Conservation (phyloP, 2,329 filamentous ascomycete genomes). For the Immersiporthe knoxdaviesiana region DNA sequence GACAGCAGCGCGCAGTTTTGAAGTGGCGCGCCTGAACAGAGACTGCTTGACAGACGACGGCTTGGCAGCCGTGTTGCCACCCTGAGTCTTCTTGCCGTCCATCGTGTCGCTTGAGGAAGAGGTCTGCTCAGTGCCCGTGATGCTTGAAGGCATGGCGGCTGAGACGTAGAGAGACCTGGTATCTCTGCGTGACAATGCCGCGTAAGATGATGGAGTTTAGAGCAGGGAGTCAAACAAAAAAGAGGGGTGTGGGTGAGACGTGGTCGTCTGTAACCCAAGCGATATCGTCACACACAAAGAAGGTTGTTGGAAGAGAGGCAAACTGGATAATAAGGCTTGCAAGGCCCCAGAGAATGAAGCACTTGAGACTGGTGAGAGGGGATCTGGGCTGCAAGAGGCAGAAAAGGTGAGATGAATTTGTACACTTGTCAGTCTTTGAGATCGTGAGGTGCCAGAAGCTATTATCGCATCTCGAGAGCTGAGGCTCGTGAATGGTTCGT, state of each 20-base stretch:
- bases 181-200: not conserved
- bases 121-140: constrained; percentile 8
- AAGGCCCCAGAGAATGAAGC: not conserved
- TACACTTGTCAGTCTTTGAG: not conserved
- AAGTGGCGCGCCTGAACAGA: constrained; percentile 22
- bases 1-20: constrained; percentile 15
- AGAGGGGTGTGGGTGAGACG: not conserved
- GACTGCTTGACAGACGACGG: constrained; percentile 3
- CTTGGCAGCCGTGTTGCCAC: not conserved
- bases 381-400: not conserved
- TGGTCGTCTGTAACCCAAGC: not conserved
- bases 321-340: not conserved
- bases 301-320: not conserved
- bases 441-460: not conserved
- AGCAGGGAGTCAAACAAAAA: not conserved
- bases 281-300: not conserved
- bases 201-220: not conserved
- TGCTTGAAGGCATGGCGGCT: constrained; percentile 24
- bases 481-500: not conserved
- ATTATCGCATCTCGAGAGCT: not conserved
- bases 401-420: not conserved
- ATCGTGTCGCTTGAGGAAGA: constrained; percentile 20
- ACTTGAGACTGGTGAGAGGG: not conserved
- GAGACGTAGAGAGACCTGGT: not conserved
- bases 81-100: constrained; percentile 17